Evolutionary conservation across 1,139 yeast genomes (phyloP).

Genomic region (Candida sanyaensis): DNA sequence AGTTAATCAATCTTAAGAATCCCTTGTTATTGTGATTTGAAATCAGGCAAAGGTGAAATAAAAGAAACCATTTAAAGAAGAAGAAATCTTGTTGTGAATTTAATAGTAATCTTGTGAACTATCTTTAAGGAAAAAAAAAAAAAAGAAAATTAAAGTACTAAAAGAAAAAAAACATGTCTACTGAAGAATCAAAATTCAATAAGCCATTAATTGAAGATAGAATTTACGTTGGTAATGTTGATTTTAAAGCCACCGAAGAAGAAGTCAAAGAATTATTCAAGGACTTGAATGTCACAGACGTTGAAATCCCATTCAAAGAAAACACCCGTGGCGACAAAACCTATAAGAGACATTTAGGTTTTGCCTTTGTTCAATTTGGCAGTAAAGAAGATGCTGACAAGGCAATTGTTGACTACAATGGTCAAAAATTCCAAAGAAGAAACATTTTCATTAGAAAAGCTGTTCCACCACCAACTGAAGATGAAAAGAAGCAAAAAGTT

Average conservation of each 20-base stretch:
- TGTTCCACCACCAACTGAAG: constrained; percentile 53
- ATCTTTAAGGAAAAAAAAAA: background rate
- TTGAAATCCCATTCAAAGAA: constrained; percentile 44
- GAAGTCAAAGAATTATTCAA: constrained; percentile 48
- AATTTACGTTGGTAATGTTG: constrained; percentile 55
- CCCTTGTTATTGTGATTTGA: constrained; percentile 3
- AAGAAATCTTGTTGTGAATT: background rate
- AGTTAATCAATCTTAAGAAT: constrained; percentile 2
- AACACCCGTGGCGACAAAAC: constrained; percentile 33
- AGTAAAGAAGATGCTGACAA: constrained; percentile 49
- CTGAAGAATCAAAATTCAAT: constrained; percentile 18
- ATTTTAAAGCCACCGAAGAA: constrained; percentile 52
- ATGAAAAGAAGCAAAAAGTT: constrained; percentile 40
- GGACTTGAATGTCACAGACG: constrained; percentile 36
- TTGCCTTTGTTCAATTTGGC: constrained; percentile 55
- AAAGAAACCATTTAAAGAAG: background rate
- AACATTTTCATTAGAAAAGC: constrained; percentile 53
- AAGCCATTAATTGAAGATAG: constrained; percentile 43
- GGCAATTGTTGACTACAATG: constrained; percentile 47
- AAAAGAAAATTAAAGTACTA: no score
- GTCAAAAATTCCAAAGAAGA: constrained; percentile 48
- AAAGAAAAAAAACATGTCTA: constrained; percentile 8
- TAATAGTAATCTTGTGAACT: background rate
- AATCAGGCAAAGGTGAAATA: constrained; percentile 1
- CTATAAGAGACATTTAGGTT: constrained; percentile 47